Conservation (phyloP, 306 rosid species). For the Ormosia semicastrata region DNA sequence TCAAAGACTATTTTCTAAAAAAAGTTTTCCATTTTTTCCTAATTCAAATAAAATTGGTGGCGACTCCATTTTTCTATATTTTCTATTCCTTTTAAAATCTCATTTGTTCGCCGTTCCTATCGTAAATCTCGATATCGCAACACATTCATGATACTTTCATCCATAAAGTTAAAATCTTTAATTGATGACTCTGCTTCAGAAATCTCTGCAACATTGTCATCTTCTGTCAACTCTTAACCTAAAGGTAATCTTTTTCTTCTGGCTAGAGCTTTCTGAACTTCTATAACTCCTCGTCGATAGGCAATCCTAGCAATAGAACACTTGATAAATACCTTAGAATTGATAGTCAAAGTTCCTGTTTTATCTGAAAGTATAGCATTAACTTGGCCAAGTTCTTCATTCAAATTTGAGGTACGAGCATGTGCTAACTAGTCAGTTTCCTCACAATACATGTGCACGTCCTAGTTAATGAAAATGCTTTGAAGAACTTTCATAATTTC, state of each 20-base stretch:
- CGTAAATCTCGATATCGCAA: too few relatives aligned
- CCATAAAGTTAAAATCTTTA: conserved; percentile 85
- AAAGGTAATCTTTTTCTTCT: conserved; percentile 48
- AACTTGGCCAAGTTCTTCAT: conserved; percentile 99
- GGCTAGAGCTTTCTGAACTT: conserved; percentile 91
- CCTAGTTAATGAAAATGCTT: conserved; percentile 83
- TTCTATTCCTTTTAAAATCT: too few relatives aligned
- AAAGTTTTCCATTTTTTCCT: too few relatives aligned
- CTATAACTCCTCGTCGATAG: conserved; percentile 81
- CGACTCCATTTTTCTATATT: too few relatives aligned
- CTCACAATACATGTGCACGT: conserved; percentile 76
- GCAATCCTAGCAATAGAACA: conserved; percentile 89
- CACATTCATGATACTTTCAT: conserved; percentile 87
- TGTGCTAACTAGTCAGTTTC: conserved; percentile 86
- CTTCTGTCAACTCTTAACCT: conserved; percentile 27
- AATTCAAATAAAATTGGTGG: too few relatives aligned
- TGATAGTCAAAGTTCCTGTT: conserved; percentile 96
- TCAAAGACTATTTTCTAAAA: too few relatives aligned
- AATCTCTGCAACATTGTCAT: conserved; percentile 30
- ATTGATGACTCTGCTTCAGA: conserved; percentile 43
- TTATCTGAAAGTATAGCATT: conserved; percentile 94
- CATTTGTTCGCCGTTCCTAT: too few relatives aligned
- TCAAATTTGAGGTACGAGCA: conserved; percentile 95
- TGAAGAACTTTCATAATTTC: conserved; percentile 98
- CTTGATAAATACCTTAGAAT: conserved; percentile 96